Conservation (phyloP, 768 basidiomycete species). For the Russula emetica region DNA sequence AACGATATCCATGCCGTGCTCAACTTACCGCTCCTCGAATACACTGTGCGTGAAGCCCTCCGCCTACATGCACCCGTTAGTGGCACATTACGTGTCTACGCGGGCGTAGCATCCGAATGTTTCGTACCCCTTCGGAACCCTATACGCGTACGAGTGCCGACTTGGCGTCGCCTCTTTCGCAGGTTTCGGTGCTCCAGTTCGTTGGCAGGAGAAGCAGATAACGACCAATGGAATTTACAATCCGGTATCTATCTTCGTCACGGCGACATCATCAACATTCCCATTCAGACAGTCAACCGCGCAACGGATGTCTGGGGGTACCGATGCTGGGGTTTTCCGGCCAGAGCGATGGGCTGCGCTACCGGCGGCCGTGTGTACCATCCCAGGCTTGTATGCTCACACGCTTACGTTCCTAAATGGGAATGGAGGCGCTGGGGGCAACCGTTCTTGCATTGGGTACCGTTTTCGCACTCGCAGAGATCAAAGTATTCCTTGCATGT, state of each 20-base stretch:
- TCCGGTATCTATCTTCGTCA: slow-evolving; percentile 28
- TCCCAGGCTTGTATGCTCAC: slow-evolving; percentile 52
- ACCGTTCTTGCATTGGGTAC: slow-evolving; percentile 57
- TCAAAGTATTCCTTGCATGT: slow-evolving; percentile 58
- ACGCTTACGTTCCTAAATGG: slow-evolving; percentile 55
- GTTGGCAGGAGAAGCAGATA: neutral
- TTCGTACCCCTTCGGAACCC: slow-evolving; percentile 45
- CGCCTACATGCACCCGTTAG: slow-evolving; percentile 54
- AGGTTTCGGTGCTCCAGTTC: neutral
- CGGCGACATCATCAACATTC: slow-evolving; percentile 56
- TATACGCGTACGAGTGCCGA: slow-evolving; percentile 23
- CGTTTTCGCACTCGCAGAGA: slow-evolving; percentile 60
- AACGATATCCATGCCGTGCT: slow-evolving; percentile 29
- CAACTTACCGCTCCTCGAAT: slow-evolving; percentile 54
- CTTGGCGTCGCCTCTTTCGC: slow-evolving; percentile 11
- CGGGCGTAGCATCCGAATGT: slow-evolving; percentile 40
- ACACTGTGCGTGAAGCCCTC: slow-evolving; percentile 55
- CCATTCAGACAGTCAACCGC: slow-evolving; percentile 58
- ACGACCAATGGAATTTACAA: slow-evolving; percentile 9
- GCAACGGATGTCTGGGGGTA: slow-evolving; percentile 56
- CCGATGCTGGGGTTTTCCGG: slow-evolving; percentile 58
- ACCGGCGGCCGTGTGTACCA: slow-evolving; percentile 36
- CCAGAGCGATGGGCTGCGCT: slow-evolving; percentile 52
- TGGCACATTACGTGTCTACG: slow-evolving; percentile 54
- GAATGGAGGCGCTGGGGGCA: slow-evolving; percentile 43